phyloP scores from a whole-genome alignment of 192 early-diverging fungal species.

The Paraglomus brasilianum region DNA sequence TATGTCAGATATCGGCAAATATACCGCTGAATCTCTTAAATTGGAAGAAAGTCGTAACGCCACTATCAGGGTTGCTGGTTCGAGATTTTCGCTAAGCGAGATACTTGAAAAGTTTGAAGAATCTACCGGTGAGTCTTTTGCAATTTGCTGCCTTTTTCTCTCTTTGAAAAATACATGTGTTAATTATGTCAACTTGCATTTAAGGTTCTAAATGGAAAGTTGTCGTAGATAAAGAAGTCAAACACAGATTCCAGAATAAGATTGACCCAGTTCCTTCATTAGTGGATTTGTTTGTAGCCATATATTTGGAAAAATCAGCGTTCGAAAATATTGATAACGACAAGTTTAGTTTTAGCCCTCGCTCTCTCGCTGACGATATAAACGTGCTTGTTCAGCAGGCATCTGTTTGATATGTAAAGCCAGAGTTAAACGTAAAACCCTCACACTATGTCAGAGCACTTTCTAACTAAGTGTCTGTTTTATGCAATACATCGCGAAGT shows the following conservation, averaged over 20 bases:
- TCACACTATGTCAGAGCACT: too few species aligned
- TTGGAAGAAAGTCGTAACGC: neutral
- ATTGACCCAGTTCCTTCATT: neutral
- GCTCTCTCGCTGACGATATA: neutral
- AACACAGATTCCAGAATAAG: neutral
- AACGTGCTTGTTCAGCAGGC: too few species aligned
- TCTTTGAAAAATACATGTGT: neutral
- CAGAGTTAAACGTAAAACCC: too few species aligned
- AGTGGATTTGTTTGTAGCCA: neutral
- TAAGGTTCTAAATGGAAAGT: slow-evolving; percentile 11
- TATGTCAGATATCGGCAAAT: slow-evolving; percentile 6
- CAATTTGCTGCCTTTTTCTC: neutral
- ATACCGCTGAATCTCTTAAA: slow-evolving; percentile 2
- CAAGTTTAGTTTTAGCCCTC: slow-evolving; percentile 20
- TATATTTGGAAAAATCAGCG: neutral
- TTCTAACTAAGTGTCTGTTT: too few species aligned
- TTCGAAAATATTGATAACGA: neutral
- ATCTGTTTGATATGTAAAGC: too few species aligned
- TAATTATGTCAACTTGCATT: neutral
- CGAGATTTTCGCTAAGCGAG: neutral
- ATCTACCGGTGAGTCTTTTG: neutral
- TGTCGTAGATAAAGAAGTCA: slow-evolving; percentile 1
- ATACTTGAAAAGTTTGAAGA: slow-evolving; percentile 8
- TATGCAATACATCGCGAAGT: too few species aligned
- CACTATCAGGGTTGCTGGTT: neutral